These are phyloP conservation scores for Limnanthes douglasii DNA, from an alignment of 345 rosid species.

Conservation along the genomic window DNA sequence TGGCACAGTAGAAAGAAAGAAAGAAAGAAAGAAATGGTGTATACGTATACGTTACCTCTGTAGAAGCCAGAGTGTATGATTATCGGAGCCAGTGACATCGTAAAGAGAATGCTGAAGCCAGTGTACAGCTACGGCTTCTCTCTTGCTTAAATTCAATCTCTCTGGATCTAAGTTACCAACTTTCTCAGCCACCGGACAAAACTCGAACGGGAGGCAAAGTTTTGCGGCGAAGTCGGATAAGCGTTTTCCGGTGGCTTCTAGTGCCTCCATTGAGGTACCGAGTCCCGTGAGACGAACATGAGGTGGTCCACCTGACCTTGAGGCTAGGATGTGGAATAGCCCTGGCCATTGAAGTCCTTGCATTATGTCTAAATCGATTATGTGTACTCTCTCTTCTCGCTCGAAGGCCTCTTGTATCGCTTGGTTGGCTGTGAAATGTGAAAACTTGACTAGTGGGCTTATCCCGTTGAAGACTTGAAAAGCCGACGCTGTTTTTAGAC, in stretches of 20 bases:
- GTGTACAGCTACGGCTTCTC: slow-evolving; percentile 94
- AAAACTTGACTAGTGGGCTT: slow-evolving; percentile 92
- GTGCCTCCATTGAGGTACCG: slow-evolving; percentile 79
- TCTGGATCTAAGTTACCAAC: slow-evolving; percentile 80
- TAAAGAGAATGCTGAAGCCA: slow-evolving; percentile 98
- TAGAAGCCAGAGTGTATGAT: slow-evolving; percentile 69
- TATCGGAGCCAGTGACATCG: slow-evolving; percentile 92
- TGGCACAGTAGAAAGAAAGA: neutral
- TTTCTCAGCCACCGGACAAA: slow-evolving; percentile 69
- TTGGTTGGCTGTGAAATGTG: slow-evolving; percentile 95
- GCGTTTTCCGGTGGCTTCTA: slow-evolving; percentile 87
- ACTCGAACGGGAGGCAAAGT: slow-evolving; percentile 80
- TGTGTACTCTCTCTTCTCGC: slow-evolving; percentile 88
- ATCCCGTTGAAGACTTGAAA: slow-evolving; percentile 96
- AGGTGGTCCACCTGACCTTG: slow-evolving; percentile 91
- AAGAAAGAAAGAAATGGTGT: neutral
- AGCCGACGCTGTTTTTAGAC: slow-evolving; percentile 80
- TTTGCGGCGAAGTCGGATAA: slow-evolving; percentile 83
- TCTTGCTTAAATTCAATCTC: slow-evolving; percentile 56
- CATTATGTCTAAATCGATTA: slow-evolving; percentile 93
- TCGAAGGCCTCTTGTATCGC: slow-evolving; percentile 97
- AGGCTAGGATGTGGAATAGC: slow-evolving; percentile 79
- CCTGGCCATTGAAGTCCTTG: slow-evolving; percentile 99
- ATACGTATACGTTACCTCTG: slow-evolving; percentile 40
- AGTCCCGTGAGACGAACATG: slow-evolving; percentile 88